A percentile compares a stretch with the other conserved stretches of the same genome.
These are phyloP conservation scores for Phytophthora litchii DNA, from an alignment of 352 stramenopile genomes.

Conservation along the genomic window DNA sequence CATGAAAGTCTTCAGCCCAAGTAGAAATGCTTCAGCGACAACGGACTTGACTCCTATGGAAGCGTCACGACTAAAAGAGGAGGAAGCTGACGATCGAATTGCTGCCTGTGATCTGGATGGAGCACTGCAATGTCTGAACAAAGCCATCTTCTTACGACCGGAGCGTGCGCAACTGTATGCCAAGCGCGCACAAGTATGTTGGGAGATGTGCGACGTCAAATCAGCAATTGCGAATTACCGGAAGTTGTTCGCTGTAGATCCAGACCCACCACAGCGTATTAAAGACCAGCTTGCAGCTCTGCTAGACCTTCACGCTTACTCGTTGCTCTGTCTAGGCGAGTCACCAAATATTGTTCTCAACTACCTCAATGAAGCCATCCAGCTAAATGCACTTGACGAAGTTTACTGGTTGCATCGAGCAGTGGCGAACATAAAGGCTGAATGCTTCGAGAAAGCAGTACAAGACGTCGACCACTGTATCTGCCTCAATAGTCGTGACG, in stretches of 20 bases:
- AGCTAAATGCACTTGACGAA: conserved; percentile 72
- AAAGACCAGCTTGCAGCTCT: conserved; percentile 80
- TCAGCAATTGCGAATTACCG: conserved; percentile 83
- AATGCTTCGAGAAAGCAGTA: conserved; percentile 74
- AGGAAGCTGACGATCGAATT: conserved; percentile 49
- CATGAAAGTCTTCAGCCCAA: conserved; percentile 22
- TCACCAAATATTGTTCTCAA: conserved; percentile 58
- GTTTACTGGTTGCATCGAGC: conserved; percentile 81
- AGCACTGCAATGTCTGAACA: conserved; percentile 66
- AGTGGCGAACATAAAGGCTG: conserved; percentile 65
- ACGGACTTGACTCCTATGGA: conserved; percentile 57
- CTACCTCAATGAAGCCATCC: conserved; percentile 79
- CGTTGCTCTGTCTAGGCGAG: conserved; percentile 63
- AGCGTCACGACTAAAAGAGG: conserved; percentile 50
- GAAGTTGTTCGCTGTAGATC: conserved; percentile 69
- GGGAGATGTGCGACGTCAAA: conserved; percentile 76
- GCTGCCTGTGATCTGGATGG: conserved; percentile 43
- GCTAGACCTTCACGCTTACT: conserved; percentile 76
- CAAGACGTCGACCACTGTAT: conserved; percentile 84
- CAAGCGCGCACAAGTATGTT: conserved; percentile 75
- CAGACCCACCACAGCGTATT: conserved; percentile 61
- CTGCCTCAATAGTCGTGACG: conserved; percentile 71
- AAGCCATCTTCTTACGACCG: conserved; percentile 77
- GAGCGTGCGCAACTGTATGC: conserved; percentile 58
- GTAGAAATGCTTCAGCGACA: conserved; percentile 10